phyloP scores from a whole-genome alignment of 345 rosid genomes.

The Ailanthus altissimus region DNA sequence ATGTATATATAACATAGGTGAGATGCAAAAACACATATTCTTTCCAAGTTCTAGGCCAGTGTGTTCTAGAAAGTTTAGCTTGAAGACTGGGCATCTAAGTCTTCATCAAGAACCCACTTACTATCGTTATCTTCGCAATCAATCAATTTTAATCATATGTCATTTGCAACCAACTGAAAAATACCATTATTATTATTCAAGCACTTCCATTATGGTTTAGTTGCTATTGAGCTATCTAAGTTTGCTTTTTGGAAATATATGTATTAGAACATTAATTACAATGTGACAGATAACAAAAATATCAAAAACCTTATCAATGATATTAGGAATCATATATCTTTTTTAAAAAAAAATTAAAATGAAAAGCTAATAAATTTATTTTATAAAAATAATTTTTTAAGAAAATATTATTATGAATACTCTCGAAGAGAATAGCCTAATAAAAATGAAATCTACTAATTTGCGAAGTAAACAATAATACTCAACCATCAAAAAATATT shows the following conservation, averaged over 20 bases:
- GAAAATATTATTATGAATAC: too few species aligned
- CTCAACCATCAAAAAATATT: too few species aligned
- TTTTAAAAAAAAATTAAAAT: neutral
- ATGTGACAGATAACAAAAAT: neutral
- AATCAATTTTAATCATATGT: constrained; percentile 11
- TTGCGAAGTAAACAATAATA: too few species aligned
- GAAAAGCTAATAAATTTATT: too few species aligned
- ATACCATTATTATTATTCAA: constrained; percentile 1
- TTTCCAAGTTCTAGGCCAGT: neutral
- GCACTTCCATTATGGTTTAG: constrained; percentile 14
- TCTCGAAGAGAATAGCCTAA: too few species aligned
- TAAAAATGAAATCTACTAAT: too few species aligned
- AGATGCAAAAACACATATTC: too few species aligned
- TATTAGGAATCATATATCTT: neutral
- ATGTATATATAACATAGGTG: too few species aligned
- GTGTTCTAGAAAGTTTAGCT: neutral
- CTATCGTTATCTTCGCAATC: constrained; percentile 18
- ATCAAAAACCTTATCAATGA: neutral
- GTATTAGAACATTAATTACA: constrained; percentile 16
- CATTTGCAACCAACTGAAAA: neutral
- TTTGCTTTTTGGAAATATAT: constrained; percentile 11
- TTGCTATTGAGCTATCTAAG: constrained; percentile 13
- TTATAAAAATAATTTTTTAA: too few species aligned
- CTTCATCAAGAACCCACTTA: neutral
- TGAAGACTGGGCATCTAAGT: neutral